Evolutionary conservation across 106 monocot genomes (phyloP), one percentile per base, ranked within the genome.

Genomic region (Dendrobium chrysotoxum): DNA sequence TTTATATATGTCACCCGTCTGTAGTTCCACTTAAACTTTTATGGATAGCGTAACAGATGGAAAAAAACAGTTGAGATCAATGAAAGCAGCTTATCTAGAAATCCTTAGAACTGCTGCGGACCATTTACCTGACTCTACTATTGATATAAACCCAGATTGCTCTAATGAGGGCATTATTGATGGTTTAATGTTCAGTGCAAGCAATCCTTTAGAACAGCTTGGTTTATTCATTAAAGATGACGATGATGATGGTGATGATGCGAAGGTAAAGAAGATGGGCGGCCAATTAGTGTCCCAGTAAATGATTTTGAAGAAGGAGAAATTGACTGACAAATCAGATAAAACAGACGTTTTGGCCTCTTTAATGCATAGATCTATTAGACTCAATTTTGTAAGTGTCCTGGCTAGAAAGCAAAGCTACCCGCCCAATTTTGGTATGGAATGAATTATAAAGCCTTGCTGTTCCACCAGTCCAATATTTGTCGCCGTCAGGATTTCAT

Each of bases 11-110:
- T 11, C 7, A 9, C 7, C 10, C 10, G 46, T 10, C 10, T 10
- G 46, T 10, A 0, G 1, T 10, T 46, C 40, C 46, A 46, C 10
- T 10, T 46, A 6, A 4, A 7, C 10, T 40, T 17, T 58, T n/a
- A n/a, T 58, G 57, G 57, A 20, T 58, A 20, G 53, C 75, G 17
- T 55, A 61, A 42, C 84, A 97, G 97, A 92, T 97, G 85, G 97
- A n/a, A 97, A 77, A 94, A 89, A 72, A 92, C 94, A 0, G 97
- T 92, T 77, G 94, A 97, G 23, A 94, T 97, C 35, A 88, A 94
- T 75, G 94, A 90, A 75, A 92, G 85, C 47, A 90, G 85, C 81
- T 76, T 84, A 79, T 85, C 83, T 94, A 28, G 96, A 97, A 85
- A 90, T 96, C 86, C 93, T 96, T 25, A 77, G 87, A 79, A 77